Conservation (phyloP, 2,329 filamentous ascomycete species). For the Fonsecaea multimorphosa region DNA sequence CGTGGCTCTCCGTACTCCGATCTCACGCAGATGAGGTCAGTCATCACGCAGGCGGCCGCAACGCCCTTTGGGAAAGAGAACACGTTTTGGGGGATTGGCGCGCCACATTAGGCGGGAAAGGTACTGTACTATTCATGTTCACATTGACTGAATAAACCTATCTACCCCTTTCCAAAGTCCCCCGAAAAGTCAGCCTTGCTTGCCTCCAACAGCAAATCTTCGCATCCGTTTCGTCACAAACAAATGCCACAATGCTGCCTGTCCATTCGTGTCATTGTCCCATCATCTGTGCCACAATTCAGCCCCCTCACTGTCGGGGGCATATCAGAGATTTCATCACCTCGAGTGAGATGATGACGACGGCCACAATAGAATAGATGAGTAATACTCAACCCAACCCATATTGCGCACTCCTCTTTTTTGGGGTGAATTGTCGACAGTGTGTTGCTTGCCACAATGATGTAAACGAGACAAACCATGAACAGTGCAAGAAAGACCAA, state of each 20-base stretch:
- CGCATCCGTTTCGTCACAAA: background rate
- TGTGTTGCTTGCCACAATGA: background rate
- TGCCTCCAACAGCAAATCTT: background rate
- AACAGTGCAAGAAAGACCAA: background rate
- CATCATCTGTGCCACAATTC: slow-evolving; percentile 1
- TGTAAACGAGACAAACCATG: background rate
- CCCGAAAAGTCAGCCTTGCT: background rate
- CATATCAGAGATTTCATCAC: background rate
- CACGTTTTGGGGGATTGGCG: background rate
- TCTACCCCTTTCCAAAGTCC: background rate
- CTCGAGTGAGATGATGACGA: background rate
- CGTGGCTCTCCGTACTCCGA: no score
- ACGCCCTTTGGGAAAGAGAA: background rate
- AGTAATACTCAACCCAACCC: slow-evolving; percentile 3
- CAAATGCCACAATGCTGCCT: background rate
- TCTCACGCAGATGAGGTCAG: no score
- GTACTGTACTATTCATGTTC: background rate
- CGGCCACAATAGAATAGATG: background rate
- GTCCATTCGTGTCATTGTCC: background rate
- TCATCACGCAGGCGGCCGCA: no score
- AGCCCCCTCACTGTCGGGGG: background rate
- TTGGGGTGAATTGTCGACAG: background rate
- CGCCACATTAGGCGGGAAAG: background rate
- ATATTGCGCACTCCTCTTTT: slow-evolving; percentile 4
- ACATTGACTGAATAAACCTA: slow-evolving; percentile 5